Evolutionary conservation across 768 basidiomycete species (phyloP), one percentile per base, ranked within the genome.

Genomic region (Kwoniella shandongensis): DNA sequence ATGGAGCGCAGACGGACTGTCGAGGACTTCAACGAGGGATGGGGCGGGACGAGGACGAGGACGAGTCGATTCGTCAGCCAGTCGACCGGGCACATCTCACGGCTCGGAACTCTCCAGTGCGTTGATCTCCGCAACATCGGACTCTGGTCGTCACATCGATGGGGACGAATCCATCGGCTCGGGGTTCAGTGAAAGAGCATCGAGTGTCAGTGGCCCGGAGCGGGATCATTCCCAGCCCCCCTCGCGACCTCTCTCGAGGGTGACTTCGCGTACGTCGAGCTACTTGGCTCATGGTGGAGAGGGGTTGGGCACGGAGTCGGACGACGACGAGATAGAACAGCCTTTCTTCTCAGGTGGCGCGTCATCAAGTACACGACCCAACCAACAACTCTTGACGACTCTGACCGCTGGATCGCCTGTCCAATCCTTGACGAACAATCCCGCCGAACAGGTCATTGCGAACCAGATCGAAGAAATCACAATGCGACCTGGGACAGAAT

Each of bases 381-480:
- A 13, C 13, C 32, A 32, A 13, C 32, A 6, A 13, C 32, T 13
- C 13, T 6, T 32, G 13, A 6, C 32, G 6, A 13, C 25, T 15
- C 27, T 29, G 51, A 40, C 40, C 56, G 47, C 54, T 23, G 18
- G 35, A 23, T 18, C 18, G 7, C 7, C 32, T 32, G 32, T 32
- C 6, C 32, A 32, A 13, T 13, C 44, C 13, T 51, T n/a, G n/a
- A n/a, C 47, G 12, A 49, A 58, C 36, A 38, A 46, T 35, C 30
- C 39, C 18, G 53, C 48, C 18, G 59, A 61, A 26, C 63, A 52
- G 39, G 53, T 42, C 23, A 69, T 64, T 35, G 63, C 70, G 13
- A 66, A 70, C 48, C 70, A 69, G 35, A 71, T 76, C 40, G 75
- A 76, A 32, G 70, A 76, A 38, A 45, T 76, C 26, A 63, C 67